Evolutionary conservation across 768 basidiomycete species (phyloP).

Genomic region (Panellus pusillus): DNA sequence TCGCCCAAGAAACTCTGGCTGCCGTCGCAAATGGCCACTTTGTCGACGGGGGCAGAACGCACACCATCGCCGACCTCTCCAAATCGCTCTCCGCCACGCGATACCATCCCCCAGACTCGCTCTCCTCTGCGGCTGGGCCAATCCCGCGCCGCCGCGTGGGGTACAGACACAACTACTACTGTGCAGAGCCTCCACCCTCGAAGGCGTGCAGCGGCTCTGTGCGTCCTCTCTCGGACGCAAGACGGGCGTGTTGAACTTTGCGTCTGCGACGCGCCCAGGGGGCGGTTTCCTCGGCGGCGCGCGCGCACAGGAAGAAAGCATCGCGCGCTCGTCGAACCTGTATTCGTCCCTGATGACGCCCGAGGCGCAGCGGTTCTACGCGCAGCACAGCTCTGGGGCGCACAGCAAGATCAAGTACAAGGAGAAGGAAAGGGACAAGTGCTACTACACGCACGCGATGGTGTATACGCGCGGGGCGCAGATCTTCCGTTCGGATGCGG

Average conservation of each 20-base stretch:
- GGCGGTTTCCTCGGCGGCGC: conserved; percentile 56
- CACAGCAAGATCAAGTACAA: too few species aligned
- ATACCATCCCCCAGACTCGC: conserved; percentile 42
- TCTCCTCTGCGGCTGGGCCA: conserved; percentile 37
- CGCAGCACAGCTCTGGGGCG: too few species aligned
- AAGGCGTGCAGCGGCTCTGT: conserved; percentile 39
- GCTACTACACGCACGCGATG: conserved; percentile 56
- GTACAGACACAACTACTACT: conserved; percentile 34
- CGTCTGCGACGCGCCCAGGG: conserved; percentile 54
- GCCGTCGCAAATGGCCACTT: conserved; percentile 42
- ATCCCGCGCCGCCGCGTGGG: conserved; percentile 1
- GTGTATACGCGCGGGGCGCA: conserved; percentile 51
- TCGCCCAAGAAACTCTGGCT: conserved; percentile 44
- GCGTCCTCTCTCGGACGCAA: conserved; percentile 22
- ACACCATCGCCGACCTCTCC: conserved; percentile 34
- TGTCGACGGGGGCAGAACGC: conserved; percentile 29
- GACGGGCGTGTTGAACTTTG: conserved; percentile 58
- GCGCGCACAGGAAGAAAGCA: conserved; percentile 58
- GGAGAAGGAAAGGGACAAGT: conserved; percentile 34
- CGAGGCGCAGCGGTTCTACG: conserved; percentile 46
- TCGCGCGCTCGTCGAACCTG: conserved; percentile 56
- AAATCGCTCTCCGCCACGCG: conserved; percentile 39
- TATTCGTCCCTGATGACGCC: conserved; percentile 50
- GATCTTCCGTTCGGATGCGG: conserved; percentile 49
- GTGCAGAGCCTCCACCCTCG: conserved; percentile 46